Base-by-base conservation (phyloP, 257 asterid genomes). In the Mentha longifolia region DNA sequence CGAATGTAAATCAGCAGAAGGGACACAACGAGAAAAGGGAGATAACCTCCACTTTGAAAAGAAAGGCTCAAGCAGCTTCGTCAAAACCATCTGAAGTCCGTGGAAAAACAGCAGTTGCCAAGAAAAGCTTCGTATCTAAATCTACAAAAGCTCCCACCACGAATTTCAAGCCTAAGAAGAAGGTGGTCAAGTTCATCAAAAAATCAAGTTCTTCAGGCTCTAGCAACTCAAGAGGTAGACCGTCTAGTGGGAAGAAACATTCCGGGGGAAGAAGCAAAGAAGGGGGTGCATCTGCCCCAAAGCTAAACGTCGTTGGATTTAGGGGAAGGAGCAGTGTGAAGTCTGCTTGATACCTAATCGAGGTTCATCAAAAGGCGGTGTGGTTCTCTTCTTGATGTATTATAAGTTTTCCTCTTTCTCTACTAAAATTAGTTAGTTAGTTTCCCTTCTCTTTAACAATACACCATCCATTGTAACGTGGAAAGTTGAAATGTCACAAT, bases 291-390 rank as follows among this genome's bases (percentile, higher is more conserved):
- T 79, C 95, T 65, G 57, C 82, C 10, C 55, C 87, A 33, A 92
- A 92, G 83, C 87, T 95, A 74, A 82, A 79, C 65, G 99, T 95
- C 30, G 97, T 89, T 55, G 99, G 98, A 74, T 95, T 95, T 62
- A 92, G 98, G 83, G 99, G 98, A 16, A 82, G 92, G 35, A 89
- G 93, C 70, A 83, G 91, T 2, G 80, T 61, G 60, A 92, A 86
- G 74, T 75, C 81, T 14, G 56, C 78, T 81, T 88, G 82, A 84
- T 52, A 69, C 62, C 52, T 15, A 20, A 61, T 31, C 47, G 14
- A 20, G 25, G 42, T 19, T 12, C 55, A 65, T 67, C 43, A 51
- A 50, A n/a, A 65, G 46, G 66, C 16, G 15, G 68, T 19, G 6
- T 9, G 46, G 50, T 10, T 13, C 49, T 39, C 43, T 41, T 64